Conservation (phyloP, 1,139 yeast species). For the Ogataea hybrid region DNA sequence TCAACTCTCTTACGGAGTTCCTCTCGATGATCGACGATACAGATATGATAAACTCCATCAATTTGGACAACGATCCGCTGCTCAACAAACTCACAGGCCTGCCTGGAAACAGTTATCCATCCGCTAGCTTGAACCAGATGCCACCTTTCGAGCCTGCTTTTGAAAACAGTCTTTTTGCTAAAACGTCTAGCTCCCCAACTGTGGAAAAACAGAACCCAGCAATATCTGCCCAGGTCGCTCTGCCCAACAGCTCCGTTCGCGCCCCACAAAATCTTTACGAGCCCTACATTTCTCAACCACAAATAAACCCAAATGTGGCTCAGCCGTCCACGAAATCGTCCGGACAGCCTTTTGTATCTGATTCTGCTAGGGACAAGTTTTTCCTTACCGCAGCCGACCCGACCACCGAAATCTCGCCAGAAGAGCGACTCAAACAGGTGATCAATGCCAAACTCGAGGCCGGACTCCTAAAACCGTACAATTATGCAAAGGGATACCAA, state of each 20-base stretch:
- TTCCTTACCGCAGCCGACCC: conserved; percentile 98
- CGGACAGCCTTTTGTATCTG: conserved; percentile 51
- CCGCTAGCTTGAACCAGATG: conserved; percentile 18
- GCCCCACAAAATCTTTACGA: conserved; percentile 8
- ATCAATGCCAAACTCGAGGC: conserved; percentile 95
- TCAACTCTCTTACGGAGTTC: conserved; percentile 86
- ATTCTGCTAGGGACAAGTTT: conserved; percentile 88
- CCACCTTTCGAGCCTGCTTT: conserved; percentile 14
- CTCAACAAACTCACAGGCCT: conserved; percentile 32
- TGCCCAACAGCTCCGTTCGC: conserved; percentile 13
- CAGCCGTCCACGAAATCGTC: neutral
- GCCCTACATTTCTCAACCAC: conserved; percentile 5
- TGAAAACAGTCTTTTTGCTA: conserved; percentile 15
- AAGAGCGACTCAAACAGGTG: conserved; percentile 91
- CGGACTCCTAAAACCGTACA: conserved; percentile 87
- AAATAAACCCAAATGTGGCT: neutral
- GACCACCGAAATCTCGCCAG: conserved; percentile 90
- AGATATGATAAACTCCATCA: conserved; percentile 51
- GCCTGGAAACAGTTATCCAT: conserved; percentile 20
- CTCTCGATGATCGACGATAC: conserved; percentile 90
- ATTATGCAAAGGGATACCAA: conserved; percentile 93
- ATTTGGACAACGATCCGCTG: conserved; percentile 34
- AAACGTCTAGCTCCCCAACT: conserved; percentile 9
- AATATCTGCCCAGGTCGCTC: conserved; percentile 13
- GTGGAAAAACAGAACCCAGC: conserved; percentile 12